Evolutionary conservation across 1,284 basidiomycete genomes (phyloP).

Genomic region (Exsudoporus floridanus): DNA sequence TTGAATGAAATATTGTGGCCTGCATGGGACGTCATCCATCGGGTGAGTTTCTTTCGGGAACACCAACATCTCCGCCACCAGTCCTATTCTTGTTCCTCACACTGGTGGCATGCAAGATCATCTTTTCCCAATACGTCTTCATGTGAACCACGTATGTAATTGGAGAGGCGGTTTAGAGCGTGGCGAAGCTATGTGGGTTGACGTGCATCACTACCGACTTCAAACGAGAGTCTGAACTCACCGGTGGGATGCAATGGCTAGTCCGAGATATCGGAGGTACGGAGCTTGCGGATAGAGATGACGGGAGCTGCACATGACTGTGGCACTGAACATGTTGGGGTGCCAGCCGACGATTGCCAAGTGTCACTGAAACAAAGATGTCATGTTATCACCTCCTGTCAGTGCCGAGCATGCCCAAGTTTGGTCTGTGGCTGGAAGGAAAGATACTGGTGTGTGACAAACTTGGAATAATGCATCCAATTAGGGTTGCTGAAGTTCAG

Average conservation of each 20-base stretch:
- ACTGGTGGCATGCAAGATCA: slow-evolving; percentile 62
- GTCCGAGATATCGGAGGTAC: too few species aligned
- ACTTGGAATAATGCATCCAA: too few species aligned
- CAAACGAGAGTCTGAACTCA: slow-evolving; percentile 51
- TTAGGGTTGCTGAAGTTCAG: too few species aligned
- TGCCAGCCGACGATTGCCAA: too few species aligned
- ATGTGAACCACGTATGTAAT: slow-evolving; percentile 55
- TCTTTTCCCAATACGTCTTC: slow-evolving; percentile 50
- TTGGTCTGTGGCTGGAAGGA: not conserved
- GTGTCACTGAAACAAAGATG: not conserved
- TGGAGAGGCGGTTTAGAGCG: slow-evolving; percentile 56
- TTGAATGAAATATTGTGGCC: slow-evolving; percentile 52
- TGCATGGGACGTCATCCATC: too few species aligned
- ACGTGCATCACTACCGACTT: slow-evolving; percentile 41
- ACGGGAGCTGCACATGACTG: too few species aligned
- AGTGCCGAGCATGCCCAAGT: not conserved
- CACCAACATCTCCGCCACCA: slow-evolving; percentile 55
- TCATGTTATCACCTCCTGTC: not conserved
- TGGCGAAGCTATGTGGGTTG: too few species aligned
- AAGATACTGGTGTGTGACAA: not conserved
- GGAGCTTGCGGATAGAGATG: too few species aligned
- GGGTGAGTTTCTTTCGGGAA: slow-evolving; percentile 65
- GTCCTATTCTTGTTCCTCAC: slow-evolving; percentile 51
- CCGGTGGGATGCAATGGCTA: slow-evolving; percentile 8
- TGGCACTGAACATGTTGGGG: too few species aligned